A percentile compares a stretch with the other conserved stretches of the same genome.
phyloP scores from a whole-genome alignment of 345 rosid species.

The Populus nigra region DNA sequence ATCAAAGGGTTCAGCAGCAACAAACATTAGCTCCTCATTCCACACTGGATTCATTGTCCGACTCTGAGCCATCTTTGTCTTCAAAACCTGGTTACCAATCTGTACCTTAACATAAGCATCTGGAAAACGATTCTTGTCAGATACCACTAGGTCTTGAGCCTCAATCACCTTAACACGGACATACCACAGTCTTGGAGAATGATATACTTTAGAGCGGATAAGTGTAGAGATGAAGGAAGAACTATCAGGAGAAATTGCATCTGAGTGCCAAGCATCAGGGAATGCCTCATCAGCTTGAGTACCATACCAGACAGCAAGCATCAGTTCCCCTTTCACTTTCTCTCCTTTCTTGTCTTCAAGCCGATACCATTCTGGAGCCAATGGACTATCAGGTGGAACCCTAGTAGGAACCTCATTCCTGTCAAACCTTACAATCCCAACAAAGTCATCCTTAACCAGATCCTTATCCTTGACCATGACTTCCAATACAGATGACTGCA shows the following conservation, averaged over 20 bases:
- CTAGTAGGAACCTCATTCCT: slow-evolving; percentile 31
- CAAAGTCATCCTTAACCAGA: slow-evolving; percentile 28
- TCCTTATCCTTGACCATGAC: slow-evolving; percentile 32
- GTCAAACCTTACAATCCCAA: slow-evolving; percentile 27
- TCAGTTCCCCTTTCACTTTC: slow-evolving; percentile 25
- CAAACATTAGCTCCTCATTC: slow-evolving; percentile 34
- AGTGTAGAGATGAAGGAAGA: slow-evolving; percentile 12
- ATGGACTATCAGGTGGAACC: slow-evolving; percentile 33
- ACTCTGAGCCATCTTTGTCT: slow-evolving; percentile 22
- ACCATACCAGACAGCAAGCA: slow-evolving; percentile 36
- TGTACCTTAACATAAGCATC: slow-evolving; percentile 28
- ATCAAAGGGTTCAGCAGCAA: slow-evolving; percentile 37
- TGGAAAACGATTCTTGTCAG: slow-evolving; percentile 24
- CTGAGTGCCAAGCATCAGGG: slow-evolving; percentile 36
- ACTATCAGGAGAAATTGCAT: slow-evolving; percentile 24
- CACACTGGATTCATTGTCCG: slow-evolving; percentile 25
- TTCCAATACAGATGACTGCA: slow-evolving; percentile 30
- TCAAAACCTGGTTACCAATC: slow-evolving; percentile 28
- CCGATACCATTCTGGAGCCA: slow-evolving; percentile 36
- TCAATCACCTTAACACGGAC: slow-evolving; percentile 32
- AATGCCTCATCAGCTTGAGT: slow-evolving; percentile 37
- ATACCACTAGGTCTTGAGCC: slow-evolving; percentile 26
- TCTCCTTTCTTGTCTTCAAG: slow-evolving; percentile 35
- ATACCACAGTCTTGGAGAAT: slow-evolving; percentile 34
- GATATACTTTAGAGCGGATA: slow-evolving; percentile 30